Base-by-base conservation (phyloP, 768 basidiomycete genomes). In the Boletus eberwhitei region DNA sequence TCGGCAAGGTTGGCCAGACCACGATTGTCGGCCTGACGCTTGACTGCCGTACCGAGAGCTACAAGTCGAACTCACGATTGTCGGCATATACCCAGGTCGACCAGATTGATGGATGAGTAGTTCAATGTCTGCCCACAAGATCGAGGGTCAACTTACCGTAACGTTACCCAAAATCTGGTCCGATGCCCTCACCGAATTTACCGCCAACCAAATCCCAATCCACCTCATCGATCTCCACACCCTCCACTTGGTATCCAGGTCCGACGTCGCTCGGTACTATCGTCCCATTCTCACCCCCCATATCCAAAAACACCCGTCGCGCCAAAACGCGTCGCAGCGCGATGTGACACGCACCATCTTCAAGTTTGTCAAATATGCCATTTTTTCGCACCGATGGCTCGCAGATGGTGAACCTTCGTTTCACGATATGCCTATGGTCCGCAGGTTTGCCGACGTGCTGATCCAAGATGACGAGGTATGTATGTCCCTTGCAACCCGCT, bases 311-410 rank as follows among this genome's bases (percentile, higher is more conserved):
- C 51, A 42, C n/a, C 55, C 55, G 8, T 48, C 46, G 16, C 29
- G 5, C 21, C 26, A 21, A 19, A 42, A 48, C 19, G 52, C 24
- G 5, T 41, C 55, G 13, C 45, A 24, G 21, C 39, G 21, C 26
- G 52, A 54, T 17, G 17, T 26, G 16, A 42, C 16, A 17, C 32
- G n/a, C 26, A 26, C 46, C 40, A 32, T 54, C 16, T 54, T 54
- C 40, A 42, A 46, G 41, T 29, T 48, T 22, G 47, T 48, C 41
- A 50, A 46, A 46, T 59, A 61, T 9, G 60, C 60, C 2, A 59
- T 60, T 34, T 53, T 61, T 21, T 60, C 60, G n/a, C 59, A 60
- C 31, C 17, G 55, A 17, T 62, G 59, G 53, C 52, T 54, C 35
- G 29, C 13, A 13, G 54, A 52, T 1, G 58, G 60, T 11, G 58